Evolutionary conservation across 306 rosid species (phyloP), one percentile per base, ranked within the genome.

Genomic region (Calophaca sinica): DNA sequence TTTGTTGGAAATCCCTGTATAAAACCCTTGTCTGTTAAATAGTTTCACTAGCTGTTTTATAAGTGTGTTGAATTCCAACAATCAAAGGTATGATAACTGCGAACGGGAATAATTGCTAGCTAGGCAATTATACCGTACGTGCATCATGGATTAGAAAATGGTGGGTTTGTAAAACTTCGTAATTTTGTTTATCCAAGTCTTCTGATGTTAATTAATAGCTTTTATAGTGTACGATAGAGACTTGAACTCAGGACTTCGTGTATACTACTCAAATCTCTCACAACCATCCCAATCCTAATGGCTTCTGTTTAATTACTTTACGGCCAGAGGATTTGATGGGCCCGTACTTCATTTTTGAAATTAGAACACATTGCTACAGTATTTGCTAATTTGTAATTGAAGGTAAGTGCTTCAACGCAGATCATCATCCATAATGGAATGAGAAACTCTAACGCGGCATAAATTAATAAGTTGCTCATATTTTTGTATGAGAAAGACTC

Each of bases 371-470:
- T 26, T 46, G 44, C 6, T 33, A 69, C 26, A 20, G 26, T 20
- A 20, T 5, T 77, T 68, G 20, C 6, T 46, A 68, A 7, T 77
- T 68, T 42, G 45, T 29, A 1, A 29, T 35, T 51, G 41, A 64
- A 75, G 26, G 20, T 1, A 28, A 8, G 42, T 60, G 55, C 11
- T 68, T 39, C 38, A 39, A 44, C 1, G 20, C 45, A 57, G 3
- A 64, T 65, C 29, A 35, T 8, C 8, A 13, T 35, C 26, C 6
- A 60, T n/a, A 36, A 3, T 6, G 33, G 51, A 45, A 58, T 9
- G 44, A 68, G 32, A 57, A 66, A 44, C n/a, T 58, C 66, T 3
- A 52, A 14, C 11, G 2, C 31, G 3, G 4, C 38, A 44, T 45
- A 45, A 77, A 33, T 32, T 5, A n/a, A 7, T 31, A 10, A 45